Base-by-base conservation (phyloP, 805 yeast species). In the Maudiozyma turicensis region DNA sequence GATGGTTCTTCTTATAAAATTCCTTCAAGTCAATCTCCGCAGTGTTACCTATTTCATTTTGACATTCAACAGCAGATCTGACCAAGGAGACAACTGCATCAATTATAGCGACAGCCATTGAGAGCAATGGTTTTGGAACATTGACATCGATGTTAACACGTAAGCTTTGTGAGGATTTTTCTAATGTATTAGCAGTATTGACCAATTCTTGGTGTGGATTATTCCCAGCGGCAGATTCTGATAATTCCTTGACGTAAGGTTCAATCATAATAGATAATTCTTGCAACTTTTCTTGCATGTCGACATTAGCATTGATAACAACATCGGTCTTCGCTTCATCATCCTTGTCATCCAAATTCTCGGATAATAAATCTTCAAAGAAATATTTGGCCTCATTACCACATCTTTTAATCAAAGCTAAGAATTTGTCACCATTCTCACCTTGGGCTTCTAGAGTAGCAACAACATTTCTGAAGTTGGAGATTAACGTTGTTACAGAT, bases 1-100 rank as follows among this genome's bases (percentile, higher is more conserved):
- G 76, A 65, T 82, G 88, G 64, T 88, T 85, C 67, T 86, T 87
- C 64, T 83, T 85, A 68, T 89, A 89, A 64, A 83, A 88, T 43
- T 84, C 85, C 10, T 32, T 47, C 33, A 54, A 41, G 30, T 46
- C 48, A 7, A 40, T 40, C 2, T 33, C 34, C 11, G 88, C 78
- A 50, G 80, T 73, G 1, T 86, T 72, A 44, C 75, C 79, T 60
- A 88, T 87, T 66, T 88, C 96, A 50, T 77, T 68, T 65, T 88
- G 96, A 20, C 91, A 80, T 35, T 80, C 88, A 29, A 87, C 81
- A 2, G 95, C 86, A 3, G 93, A 83, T 53, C 73, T 70, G 48
- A 89, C 82, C 57, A 88, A 75, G 34, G 76, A 71, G 6, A 84
- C 80, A 46, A 88, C 83, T 0, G 95, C 87, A 51, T 82, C 78